These are phyloP conservation scores for Arabidopsis suecica DNA, from an alignment of 345 rosid genomes.

Conservation along the genomic window DNA sequence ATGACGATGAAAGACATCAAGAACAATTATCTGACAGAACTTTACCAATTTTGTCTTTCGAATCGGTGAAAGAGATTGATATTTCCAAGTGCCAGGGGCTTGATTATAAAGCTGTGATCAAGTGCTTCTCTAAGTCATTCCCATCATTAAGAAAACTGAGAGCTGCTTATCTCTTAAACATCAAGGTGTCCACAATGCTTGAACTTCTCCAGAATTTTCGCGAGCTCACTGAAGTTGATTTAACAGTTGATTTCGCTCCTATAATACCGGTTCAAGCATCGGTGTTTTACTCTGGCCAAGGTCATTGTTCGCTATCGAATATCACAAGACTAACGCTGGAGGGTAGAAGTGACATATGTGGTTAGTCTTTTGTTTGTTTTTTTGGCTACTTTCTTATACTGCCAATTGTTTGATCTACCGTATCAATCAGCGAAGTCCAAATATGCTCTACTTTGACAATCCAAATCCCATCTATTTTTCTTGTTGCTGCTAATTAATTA, in stretches of 20 bases:
- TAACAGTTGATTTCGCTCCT: slow-evolving; percentile 67
- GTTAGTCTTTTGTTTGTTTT: slow-evolving; percentile 50
- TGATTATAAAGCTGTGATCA: slow-evolving; percentile 55
- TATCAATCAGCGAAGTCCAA: not conserved
- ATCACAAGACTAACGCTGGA: slow-evolving; percentile 66
- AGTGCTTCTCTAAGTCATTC: slow-evolving; percentile 66
- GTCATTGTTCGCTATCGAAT: slow-evolving; percentile 43
- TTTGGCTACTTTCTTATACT: slow-evolving; percentile 12
- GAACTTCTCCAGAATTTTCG: slow-evolving; percentile 56
- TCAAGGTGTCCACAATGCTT: slow-evolving; percentile 48
- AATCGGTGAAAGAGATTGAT: slow-evolving; percentile 63
- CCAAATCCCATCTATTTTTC: not conserved
- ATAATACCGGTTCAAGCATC: slow-evolving; percentile 51
- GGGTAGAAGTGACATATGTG: slow-evolving; percentile 75
- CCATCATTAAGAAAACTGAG: slow-evolving; percentile 67
- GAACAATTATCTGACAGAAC: slow-evolving; percentile 30
- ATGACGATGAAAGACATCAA: slow-evolving; percentile 41
- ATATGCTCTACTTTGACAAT: not conserved
- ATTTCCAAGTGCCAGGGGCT: slow-evolving; percentile 72
- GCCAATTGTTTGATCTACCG: slow-evolving; percentile 22
- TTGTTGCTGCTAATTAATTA: slow-evolving; percentile 4
- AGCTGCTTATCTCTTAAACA: slow-evolving; percentile 77
- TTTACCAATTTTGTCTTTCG: slow-evolving; percentile 53
- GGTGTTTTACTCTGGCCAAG: slow-evolving; percentile 46
- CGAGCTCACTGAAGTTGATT: slow-evolving; percentile 63